Evolutionary conservation across 2,329 filamentous ascomycete species (phyloP), one percentile per base, ranked within the genome.

Genomic region (Claviceps humidiphila): DNA sequence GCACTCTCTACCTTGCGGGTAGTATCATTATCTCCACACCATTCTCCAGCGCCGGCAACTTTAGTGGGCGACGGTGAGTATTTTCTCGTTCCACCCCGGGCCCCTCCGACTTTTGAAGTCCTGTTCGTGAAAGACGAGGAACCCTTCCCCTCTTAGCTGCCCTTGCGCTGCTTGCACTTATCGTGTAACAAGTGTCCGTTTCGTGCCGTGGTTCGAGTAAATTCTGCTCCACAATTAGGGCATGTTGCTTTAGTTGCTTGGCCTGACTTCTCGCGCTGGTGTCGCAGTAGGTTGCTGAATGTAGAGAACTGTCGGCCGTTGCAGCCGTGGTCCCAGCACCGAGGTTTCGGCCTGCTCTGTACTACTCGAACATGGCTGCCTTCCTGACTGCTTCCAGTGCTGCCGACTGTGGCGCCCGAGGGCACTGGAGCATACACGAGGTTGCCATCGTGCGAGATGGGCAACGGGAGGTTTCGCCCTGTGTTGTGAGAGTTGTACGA

Each of bases 311-410:
- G 87, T 34, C 90, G 83, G 20, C 91, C 91, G 62, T 96, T 95
- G 74, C 91, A 97, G 11, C 90, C 91, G 63, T 97, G 91, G 55
- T 96, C 91, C 87, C 88, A 97, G 68, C 91, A 96, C 65, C 95
- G 89, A 46, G 90, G 89, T 70, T 95, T 95, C n/a, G 89, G 89
- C 58, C 87, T 79, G 59, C 81, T 83, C 65, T 86, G 84, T 17
- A 89, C 76, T 16, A 89, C 80, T 54, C 86, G 77, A 41, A 87
- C 81, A 58, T 81, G 72, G 44, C 71, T 64, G 40, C 67, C 65
- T 56, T 72, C 68, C 56, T 70, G 66, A 57, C 59, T 59, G 58
- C 59, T 56, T 57, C 59, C 56, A 42, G 62, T 53, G 54, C 63
- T 63, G 42, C 66, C 66, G 22, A 67, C 61, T n/a, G 68, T 58